Base-by-base conservation (phyloP, 1,139 yeast genomes). In the Hanseniaspora gamundiae region DNA sequence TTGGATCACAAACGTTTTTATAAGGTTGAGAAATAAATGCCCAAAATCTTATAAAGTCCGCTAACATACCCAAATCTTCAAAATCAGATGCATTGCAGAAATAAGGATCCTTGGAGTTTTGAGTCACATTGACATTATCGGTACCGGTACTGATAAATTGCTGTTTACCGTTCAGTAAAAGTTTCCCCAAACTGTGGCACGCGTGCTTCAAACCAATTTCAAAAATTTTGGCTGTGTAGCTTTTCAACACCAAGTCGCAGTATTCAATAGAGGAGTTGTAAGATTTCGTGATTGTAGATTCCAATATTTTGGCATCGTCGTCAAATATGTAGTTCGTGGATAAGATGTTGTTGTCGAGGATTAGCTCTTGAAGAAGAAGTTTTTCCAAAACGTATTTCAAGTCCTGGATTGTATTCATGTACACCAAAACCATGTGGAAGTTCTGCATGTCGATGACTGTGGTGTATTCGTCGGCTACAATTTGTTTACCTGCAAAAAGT, bases 1-100 rank as follows among this genome's bases (percentile, higher is more conserved):
- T 62, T 45, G 73, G 68, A 55, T 87, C 62, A 63, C 81, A 41
- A 51, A 70, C 73, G 45, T 74, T 77, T 44, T 70, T 67, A 56
- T 80, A 85, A 2, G 95, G 94, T 7, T 68, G 62, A 47, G 84
- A 70, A 41, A 84, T 55, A 1, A 68, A 56, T 41, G 71, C 73
- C 95, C 95, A 87, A 24, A 74, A 74, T 16, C 61, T 64, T 20
- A 75, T 66, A 53, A 86, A 83, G 38, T 64, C 68, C 28, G 70
- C 61, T 8, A 66, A 46, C 1, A 61, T 62, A 0, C 60, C 49
- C 42, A 67, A 59, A 35, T 65, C 66, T 19, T 62, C 66, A 42
- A 62, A 64, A 42, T 65, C 64, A 27, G 61, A 59, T 2, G 59
- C 52, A 16, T 53, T 54, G 3, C 57, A 50, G 10, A 58, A 46